Percentiles rank a stretch among this genome's conserved stretches.
Conservation (phyloP, 2,329 filamentous ascomycete genomes). For the Xylaria sp. region DNA sequence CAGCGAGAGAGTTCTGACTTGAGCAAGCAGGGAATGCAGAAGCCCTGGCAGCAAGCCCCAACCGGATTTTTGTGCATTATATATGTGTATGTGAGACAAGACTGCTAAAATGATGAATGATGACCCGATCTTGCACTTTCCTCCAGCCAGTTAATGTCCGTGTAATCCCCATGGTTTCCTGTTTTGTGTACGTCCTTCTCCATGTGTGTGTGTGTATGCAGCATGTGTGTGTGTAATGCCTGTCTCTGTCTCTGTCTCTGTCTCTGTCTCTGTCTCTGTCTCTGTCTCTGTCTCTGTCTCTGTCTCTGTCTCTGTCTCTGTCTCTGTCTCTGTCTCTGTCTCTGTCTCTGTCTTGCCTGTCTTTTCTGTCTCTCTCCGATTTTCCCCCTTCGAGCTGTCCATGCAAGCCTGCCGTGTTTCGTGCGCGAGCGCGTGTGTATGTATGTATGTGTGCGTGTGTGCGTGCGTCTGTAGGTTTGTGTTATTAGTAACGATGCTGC, state of each 20-base stretch:
- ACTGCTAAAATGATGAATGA: conserved; percentile 11
- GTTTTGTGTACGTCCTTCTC: conserved; percentile 1
- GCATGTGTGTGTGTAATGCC: not conserved
- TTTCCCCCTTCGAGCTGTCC: not conserved
- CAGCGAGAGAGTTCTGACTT: not conserved
- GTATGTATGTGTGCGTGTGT: not conserved
- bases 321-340: too few species aligned
- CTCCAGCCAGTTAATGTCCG: conserved; percentile 30
- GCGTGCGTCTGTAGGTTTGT: conserved; percentile 11
- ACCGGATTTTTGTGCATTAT: conserved; percentile 31
- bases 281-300: too few species aligned
- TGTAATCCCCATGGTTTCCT: conserved; percentile 21
- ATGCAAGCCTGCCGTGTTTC: conserved; percentile 6
- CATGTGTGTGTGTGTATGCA: not conserved
- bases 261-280: too few species aligned
- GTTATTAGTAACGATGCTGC: conserved; percentile 32
- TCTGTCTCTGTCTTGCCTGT: too few species aligned
- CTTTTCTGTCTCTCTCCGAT: not conserved
- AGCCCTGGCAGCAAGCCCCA: conserved; percentile 7
- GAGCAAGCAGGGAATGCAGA: not conserved
- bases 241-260: too few species aligned
- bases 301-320: too few species aligned
- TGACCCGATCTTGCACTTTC: conserved; percentile 21
- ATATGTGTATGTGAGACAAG: conserved; percentile 16
- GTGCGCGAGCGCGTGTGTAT: conserved; percentile 4